phyloP scores from a whole-genome alignment of 441 rosid genomes.

The Caryocar brasiliense region DNA sequence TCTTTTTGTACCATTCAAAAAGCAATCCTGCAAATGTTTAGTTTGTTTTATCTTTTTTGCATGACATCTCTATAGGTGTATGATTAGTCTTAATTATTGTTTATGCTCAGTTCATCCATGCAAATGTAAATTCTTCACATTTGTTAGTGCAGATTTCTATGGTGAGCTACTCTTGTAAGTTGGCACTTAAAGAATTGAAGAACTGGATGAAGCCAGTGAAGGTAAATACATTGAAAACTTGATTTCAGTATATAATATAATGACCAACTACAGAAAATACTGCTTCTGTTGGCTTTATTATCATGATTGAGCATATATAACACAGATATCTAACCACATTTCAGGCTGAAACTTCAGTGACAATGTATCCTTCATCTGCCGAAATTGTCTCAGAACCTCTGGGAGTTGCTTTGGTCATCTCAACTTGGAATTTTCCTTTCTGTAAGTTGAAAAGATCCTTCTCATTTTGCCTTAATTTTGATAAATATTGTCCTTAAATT shows the following conservation, averaged over 20 bases:
- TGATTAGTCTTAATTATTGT: no score
- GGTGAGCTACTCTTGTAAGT: slow-evolving; percentile 37
- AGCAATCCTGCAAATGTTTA: neutral
- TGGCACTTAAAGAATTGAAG: slow-evolving; percentile 50
- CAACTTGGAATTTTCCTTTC: slow-evolving; percentile 81
- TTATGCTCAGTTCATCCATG: no score
- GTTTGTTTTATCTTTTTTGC: neutral
- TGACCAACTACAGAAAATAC: no score
- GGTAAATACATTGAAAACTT: slow-evolving; percentile 26
- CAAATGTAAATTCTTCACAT: no score
- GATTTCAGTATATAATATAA: no score
- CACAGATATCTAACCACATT: neutral
- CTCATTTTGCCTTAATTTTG: no score
- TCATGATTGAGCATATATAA: no score
- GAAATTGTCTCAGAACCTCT: slow-evolving; percentile 74
- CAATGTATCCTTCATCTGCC: slow-evolving; percentile 76
- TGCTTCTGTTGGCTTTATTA: no score
- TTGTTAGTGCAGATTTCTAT: slow-evolving; percentile 38
- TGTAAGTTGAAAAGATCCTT: slow-evolving; percentile 36
- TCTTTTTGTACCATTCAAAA: neutral
- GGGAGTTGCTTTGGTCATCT: slow-evolving; percentile 68
- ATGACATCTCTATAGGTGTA: no score
- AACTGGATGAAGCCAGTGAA: slow-evolving; percentile 71
- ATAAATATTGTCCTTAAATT: no score
- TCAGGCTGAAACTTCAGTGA: slow-evolving; percentile 59